These are phyloP conservation scores for Chrysanthemum seticuspe DNA, from an alignment of 129 eudicot species.

Conservation along the genomic window DNA sequence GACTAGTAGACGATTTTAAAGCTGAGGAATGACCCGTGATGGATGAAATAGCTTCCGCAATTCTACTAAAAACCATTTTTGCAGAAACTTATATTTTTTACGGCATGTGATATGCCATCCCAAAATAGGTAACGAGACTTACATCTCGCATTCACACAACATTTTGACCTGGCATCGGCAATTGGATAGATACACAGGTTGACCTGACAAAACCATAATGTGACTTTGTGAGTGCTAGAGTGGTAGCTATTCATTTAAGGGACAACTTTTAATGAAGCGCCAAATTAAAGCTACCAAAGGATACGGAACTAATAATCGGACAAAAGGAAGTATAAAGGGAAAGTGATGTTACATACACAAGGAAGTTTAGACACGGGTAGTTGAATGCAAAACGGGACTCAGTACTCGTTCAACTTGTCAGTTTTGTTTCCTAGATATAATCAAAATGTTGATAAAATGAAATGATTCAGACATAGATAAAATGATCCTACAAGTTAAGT, in stretches of 20 bases:
- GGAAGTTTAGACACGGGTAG: background rate
- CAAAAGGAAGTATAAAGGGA: no score
- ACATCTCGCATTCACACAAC: slow-evolving; percentile 24
- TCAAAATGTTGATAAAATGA: background rate
- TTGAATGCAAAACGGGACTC: background rate
- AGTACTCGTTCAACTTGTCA: background rate
- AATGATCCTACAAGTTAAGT: background rate
- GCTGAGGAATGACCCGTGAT: slow-evolving; percentile 43
- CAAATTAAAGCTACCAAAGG: no score
- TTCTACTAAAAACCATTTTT: slow-evolving; percentile 60
- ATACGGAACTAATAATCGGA: no score
- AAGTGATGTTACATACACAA: no score
- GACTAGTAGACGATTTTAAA: slow-evolving; percentile 46
- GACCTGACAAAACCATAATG: slow-evolving; percentile 34
- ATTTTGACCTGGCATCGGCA: slow-evolving; percentile 16
- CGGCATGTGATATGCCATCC: slow-evolving; percentile 29
- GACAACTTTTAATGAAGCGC: background rate
- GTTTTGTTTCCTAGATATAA: background rate
- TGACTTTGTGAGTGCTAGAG: background rate
- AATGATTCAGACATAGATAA: no score
- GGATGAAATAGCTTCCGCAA: slow-evolving; percentile 57
- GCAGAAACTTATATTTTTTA: slow-evolving; percentile 20
- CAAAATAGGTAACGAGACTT: slow-evolving; percentile 15
- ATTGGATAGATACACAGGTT: slow-evolving; percentile 10
- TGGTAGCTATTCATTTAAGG: background rate